Base-by-base conservation (phyloP, 345 rosid species). In the Gynandropsis gynandra region DNA sequence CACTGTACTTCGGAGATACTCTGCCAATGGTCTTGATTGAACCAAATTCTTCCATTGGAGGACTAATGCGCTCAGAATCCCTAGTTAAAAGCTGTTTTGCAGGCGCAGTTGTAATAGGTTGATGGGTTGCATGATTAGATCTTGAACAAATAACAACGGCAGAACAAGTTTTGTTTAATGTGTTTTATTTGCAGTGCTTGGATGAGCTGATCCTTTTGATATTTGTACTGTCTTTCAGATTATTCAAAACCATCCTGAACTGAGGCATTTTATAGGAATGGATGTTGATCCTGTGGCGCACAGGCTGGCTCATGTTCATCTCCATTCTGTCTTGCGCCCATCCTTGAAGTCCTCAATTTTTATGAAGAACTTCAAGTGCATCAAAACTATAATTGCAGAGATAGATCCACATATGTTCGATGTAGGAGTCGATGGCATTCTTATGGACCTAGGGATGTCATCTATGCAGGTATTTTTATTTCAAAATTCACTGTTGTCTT, bases 371-470 rank as follows among this genome's bases (percentile, higher is more conserved):
- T 86, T 80, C 52, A 87, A 66, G 57, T 45, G 59, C 63, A 64
- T 87, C 9, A 83, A 77, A 57, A 67, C 84, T 11, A 69, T 68
- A 2, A 39, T 86, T 5, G 41, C 72, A 10, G 76, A 74, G 54
- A 54, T 75, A 40, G 81, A 80, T 57, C 70, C 56, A 3, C 56
- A 60, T 8, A 57, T 76, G 41, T 62, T 76, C 31, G 37, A 59
- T 47, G 62, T 67, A 1, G 94, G 95, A 39, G 81, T 87, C 29
- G 85, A 86, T 76, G 96, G 80, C 47, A 87, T 90, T 56, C 75
- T 90, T 35, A 82, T 90, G 98, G 98, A 90, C 75, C 74, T 86
- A 13, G 98, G 98, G 53, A 84, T 90, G 85, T 87, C 98, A 43
- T 90, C 98, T 9, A 90, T 90, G 96, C 98, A 90, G 97, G 97